Evolutionary conservation across 2,329 filamentous ascomycete genomes (phyloP), one percentile per base, ranked within the genome.

Genomic region (Ophiocordyceps sinensis): DNA sequence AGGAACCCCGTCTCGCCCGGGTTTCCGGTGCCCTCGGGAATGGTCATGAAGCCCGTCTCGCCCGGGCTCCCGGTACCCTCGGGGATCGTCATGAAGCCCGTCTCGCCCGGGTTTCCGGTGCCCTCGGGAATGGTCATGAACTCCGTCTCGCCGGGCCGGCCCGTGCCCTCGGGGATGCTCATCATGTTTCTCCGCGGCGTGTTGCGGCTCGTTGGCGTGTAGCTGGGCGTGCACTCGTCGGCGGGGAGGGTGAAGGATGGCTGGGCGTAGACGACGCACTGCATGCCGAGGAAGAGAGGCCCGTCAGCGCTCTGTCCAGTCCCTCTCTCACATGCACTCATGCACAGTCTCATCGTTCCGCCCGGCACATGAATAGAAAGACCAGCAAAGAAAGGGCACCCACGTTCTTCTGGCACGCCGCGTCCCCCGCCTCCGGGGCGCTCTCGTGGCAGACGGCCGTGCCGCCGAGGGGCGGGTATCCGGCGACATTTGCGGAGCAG

Each of bases 321-420:
- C 6, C 23, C 2, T 9, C 23, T 26, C 23, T 26, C 23, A 19
- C 19, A 19, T 19, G 19, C 19, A 19, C n/a, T n/a, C n/a, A n/a
- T n/a, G n/a, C n/a, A n/a, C n/a, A n/a, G n/a, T n/a, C n/a, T n/a
- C n/a, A n/a, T n/a, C n/a, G n/a, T n/a, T n/a, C n/a, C n/a, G n/a
- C n/a, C n/a, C n/a, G n/a, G n/a, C n/a, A n/a, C n/a, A n/a, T n/a
- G n/a, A n/a, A n/a, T n/a, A n/a, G n/a, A n/a, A n/a, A n/a, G n/a
- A n/a, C n/a, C n/a, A n/a, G n/a, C n/a, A n/a, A n/a, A n/a, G n/a
- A n/a, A n/a, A n/a, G n/a, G n/a, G n/a, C 23, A 55, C 57, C 49
- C 36, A 60, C 58, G 55, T 68, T 68, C 61, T 68, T 70, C 47
- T 60, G 56, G 52, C 68, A 72, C 41, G 61, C 64, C 37, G 67